Base-by-base conservation (phyloP, 169 alveolate species). In the Plasmodium chabaudi region DNA sequence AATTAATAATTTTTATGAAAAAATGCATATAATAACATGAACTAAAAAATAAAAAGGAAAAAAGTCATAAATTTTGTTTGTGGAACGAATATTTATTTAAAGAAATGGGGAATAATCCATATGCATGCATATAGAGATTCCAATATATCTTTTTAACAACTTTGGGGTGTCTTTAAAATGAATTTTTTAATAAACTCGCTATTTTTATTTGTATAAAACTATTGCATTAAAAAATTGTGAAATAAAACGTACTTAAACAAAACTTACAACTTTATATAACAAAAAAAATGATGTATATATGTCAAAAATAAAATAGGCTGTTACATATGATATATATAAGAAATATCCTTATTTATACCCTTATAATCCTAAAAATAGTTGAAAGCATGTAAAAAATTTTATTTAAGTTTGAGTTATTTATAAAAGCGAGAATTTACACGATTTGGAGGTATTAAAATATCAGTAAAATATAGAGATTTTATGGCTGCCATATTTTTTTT, bases 381-480 rank as follows among this genome's bases (percentile, higher is more conserved):
- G 47, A 17, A 71, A 47, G 34, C 55, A 57, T 57, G 55, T 27
- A 25, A 34, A 1, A 46, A 13, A 17, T 57, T 25, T 44, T 25
- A 9, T 10, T 19, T 60, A 56, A 27, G 51, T 71, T 71, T 71
- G 42, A 71, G 19, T 7, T 59, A 59, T 59, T 19, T 10, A 21
- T 51, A 7, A 25, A 39, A 71, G 69, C 23, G 5, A 27, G 10
- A 51, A 51, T 60, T 71, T 71, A 19, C 55, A 19, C 55, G 44
- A 7, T 49, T 39, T 60, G 17, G n/a, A 51, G 42, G 34, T 56
- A 10, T 63, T 72, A 46, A 72, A 34, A 21, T 17, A 3, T 72
- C 59, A 56, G 49, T 56, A 23, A 72, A 57, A 72, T 34, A 39
- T 56, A 27, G 72, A 72, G 56, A 72, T 57, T 46, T 15, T 72